Evolutionary conservation across 176 grass and related monocot species (phyloP).

Genomic region (Dendrocalamus sinicus): DNA sequence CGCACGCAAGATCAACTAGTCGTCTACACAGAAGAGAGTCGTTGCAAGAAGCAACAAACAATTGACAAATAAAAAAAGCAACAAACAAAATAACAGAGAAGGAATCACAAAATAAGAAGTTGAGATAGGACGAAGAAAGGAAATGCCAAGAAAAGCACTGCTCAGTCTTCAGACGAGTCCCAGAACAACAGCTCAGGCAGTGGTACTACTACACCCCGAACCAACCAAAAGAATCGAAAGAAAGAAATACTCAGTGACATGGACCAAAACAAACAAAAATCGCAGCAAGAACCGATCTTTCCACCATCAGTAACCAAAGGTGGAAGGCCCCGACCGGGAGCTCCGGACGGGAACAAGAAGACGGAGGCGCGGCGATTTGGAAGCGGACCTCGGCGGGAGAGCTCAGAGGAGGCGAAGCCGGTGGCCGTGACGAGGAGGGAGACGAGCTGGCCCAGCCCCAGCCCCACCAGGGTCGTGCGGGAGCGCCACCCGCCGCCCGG

Average conservation of each 20-base stretch:
- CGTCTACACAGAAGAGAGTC: constrained; percentile 9
- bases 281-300: not conserved
- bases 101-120: not conserved
- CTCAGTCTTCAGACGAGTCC: not conserved
- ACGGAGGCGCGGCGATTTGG: not conserved
- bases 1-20: constrained; percentile 16
- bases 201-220: not conserved
- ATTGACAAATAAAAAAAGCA: not conserved
- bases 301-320: not conserved
- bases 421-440: constrained; percentile 74
- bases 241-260: not conserved
- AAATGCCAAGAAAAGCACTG: not conserved
- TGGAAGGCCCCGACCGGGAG: not conserved
- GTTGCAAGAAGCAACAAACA: constrained; percentile 9
- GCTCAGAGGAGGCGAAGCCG: constrained; percentile 68
- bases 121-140: not conserved
- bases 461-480: constrained; percentile 34
- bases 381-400: constrained; percentile 61
- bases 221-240: not conserved
- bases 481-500: constrained; percentile 19
- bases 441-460: constrained; percentile 63
- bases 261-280: not conserved
- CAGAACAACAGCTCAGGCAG: not conserved
- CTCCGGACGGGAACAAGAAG: not conserved
- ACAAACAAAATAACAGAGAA: not conserved